These are phyloP conservation scores for Ophiosphaerella herpotricha DNA, from an alignment of 2,329 filamentous ascomycete species.

Conservation along the genomic window DNA sequence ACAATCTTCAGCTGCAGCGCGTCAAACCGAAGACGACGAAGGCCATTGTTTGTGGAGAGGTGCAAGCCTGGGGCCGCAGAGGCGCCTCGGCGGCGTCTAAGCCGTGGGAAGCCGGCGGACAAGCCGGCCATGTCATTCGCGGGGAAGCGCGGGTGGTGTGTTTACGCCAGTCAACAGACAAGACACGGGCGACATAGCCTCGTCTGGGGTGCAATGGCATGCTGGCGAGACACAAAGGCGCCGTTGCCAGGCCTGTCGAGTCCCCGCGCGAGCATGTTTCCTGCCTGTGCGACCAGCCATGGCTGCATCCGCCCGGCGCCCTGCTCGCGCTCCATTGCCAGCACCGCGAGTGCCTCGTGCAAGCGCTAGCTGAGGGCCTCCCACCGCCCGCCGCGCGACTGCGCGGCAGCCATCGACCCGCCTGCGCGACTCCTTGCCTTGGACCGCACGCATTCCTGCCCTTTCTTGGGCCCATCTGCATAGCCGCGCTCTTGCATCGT, in stretches of 20 bases:
- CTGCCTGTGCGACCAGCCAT: too few species aligned
- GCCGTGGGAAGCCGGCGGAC: slow-evolving; percentile 29
- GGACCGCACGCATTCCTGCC: too few species aligned
- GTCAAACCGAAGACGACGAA: slow-evolving; percentile 15
- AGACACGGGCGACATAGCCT: background rate
- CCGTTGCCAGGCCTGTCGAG: too few species aligned
- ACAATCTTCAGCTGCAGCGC: slow-evolving; percentile 15
- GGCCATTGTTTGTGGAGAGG: slow-evolving; percentile 12
- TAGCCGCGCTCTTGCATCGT: background rate
- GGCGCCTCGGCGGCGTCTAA: slow-evolving; percentile 31
- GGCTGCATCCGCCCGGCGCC: too few species aligned
- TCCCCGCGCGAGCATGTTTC: too few species aligned
- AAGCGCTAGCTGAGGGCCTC: background rate
- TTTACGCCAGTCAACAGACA: slow-evolving; percentile 16
- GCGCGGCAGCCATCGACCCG: too few species aligned
- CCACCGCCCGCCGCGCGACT: background rate
- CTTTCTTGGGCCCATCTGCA: background rate
- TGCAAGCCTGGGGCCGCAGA: slow-evolving; percentile 12
- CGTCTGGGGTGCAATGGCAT: background rate
- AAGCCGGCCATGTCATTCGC: slow-evolving; percentile 13
- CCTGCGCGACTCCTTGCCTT: too few species aligned
- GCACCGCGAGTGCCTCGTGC: background rate
- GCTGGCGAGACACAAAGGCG: background rate
- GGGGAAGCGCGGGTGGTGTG: slow-evolving; percentile 21
- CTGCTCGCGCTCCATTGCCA: too few species aligned